phyloP scores from a whole-genome alignment of 495 filamentous ascomycete species.

The Friedmanniomyces endolithicus region DNA sequence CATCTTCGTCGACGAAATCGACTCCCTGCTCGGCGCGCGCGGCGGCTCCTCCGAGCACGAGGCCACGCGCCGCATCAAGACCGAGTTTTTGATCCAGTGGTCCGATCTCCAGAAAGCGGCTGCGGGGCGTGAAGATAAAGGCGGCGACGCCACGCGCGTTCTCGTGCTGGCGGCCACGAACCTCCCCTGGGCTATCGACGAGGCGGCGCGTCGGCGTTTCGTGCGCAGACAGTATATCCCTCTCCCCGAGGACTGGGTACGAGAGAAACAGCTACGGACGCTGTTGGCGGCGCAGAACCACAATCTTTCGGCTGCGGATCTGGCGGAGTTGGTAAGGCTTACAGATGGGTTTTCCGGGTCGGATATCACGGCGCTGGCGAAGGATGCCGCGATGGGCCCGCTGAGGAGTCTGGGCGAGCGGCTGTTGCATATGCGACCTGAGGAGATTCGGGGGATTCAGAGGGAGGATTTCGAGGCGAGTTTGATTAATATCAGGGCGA shows the following conservation, averaged over 20 bases:
- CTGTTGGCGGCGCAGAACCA: slow-evolving; percentile 82
- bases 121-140: slow-evolving; percentile 64
- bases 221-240: slow-evolving; percentile 95
- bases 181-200: slow-evolving; percentile 94
- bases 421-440: slow-evolving; percentile 78
- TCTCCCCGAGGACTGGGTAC: slow-evolving; percentile 69
- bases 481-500: slow-evolving; percentile 74
- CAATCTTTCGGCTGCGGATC: slow-evolving; percentile 58
- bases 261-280: slow-evolving; percentile 61
- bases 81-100: slow-evolving; percentile 97
- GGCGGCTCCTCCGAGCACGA: slow-evolving; percentile 81
- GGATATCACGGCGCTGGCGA: slow-evolving; percentile 92
- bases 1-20: slow-evolving; percentile 98
- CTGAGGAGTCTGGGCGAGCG: slow-evolving; percentile 83
- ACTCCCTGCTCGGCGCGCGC: slow-evolving; percentile 78
- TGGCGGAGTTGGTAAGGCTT: slow-evolving; percentile 59
- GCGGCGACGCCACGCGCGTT: slow-evolving; percentile 79
- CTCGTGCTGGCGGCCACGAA: slow-evolving; percentile 94
- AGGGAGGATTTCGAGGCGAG: slow-evolving; percentile 77
- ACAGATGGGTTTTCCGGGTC: slow-evolving; percentile 95
- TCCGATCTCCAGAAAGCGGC: slow-evolving; percentile 84
- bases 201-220: slow-evolving; percentile 83
- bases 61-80: slow-evolving; percentile 87
- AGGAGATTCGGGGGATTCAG: slow-evolving; percentile 80
- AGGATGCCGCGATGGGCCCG: slow-evolving; percentile 97